Percentiles rank a stretch among this genome's conserved stretches.
Conservation (phyloP, 2,329 filamentous ascomycete species). For the Xylaria hypoxylon region DNA sequence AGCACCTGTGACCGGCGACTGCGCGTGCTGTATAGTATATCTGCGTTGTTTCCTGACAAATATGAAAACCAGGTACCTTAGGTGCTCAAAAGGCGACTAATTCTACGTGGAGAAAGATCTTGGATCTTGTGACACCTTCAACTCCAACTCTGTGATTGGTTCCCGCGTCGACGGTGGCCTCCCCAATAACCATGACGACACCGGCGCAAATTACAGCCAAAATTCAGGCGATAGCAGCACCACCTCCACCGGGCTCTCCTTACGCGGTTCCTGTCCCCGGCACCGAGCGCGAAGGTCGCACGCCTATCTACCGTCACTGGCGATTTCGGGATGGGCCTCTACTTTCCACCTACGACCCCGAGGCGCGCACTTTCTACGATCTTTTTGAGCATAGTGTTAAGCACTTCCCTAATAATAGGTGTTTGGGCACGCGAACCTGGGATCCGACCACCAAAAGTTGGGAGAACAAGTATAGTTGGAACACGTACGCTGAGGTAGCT, state of each 20-base stretch:
- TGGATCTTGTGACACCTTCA: slow-evolving; percentile 24
- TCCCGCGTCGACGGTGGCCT: slow-evolving; percentile 21
- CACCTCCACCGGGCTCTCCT: slow-evolving; percentile 79
- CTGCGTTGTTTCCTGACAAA: not conserved
- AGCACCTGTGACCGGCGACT: not conserved
- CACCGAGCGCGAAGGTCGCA: slow-evolving; percentile 77
- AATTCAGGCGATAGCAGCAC: slow-evolving; percentile 66
- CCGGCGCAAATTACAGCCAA: slow-evolving; percentile 54
- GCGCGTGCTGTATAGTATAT: not conserved
- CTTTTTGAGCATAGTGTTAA: slow-evolving; percentile 78
- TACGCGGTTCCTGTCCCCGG: slow-evolving; percentile 84
- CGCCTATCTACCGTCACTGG: slow-evolving; percentile 85
- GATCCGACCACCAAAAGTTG: slow-evolving; percentile 78
- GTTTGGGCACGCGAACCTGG: slow-evolving; percentile 85
- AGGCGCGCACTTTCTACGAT: slow-evolving; percentile 79
- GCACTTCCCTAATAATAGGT: slow-evolving; percentile 73
- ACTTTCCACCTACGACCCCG: slow-evolving; percentile 77
- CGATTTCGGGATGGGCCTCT: slow-evolving; percentile 77
- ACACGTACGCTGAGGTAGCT: slow-evolving; percentile 83
- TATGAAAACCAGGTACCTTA: not conserved
- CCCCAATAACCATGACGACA: slow-evolving; percentile 43
- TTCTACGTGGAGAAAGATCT: slow-evolving; percentile 5
- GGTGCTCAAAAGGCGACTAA: not conserved
- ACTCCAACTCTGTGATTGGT: slow-evolving; percentile 20
- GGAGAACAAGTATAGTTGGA: slow-evolving; percentile 81